Evolutionary conservation across 306 rosid species (phyloP), one percentile per base, ranked within the genome.

Genomic region (Dalbergia cochinchinensis): DNA sequence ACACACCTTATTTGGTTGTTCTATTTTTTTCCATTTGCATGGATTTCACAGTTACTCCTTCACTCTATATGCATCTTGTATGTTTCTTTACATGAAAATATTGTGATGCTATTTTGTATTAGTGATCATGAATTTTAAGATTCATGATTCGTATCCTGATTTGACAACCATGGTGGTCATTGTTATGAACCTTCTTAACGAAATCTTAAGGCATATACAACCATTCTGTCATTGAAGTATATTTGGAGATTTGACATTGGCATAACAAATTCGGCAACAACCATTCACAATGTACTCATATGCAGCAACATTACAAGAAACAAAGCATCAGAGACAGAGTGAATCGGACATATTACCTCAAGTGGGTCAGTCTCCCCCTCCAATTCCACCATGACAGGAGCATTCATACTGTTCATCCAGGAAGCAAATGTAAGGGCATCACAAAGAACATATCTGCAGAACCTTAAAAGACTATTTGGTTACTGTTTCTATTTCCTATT

Each of bases 351-450:
- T 57, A 75, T 57, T 77, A 93, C 97, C 97, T 91, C 93, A 51
- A 91, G 92, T 0, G 97, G 93, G 71, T 89, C 94, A 16, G 94
- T 91, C 81, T 91, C 98, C 14, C 98, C 94, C 81, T 91, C 93
- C 87, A 93, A 86, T 88, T 91, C 97, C 2, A 91, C 98, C 98
- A 91, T 91, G 20, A 89, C 93, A 77, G 98, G 94, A 15, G 97
- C 97, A 73, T 93, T 93, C 98, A 93, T 91, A 87, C 98, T 90
- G 93, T 41, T 33, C 77, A 79, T 22, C 69, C 69, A 78, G 34
- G 31, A 68, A 12, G 62, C 55, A 50, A 66, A 68, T 60, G 51
- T 65, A 19, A 69, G 50, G 4, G 3, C 4, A 61, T 67, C 76
- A 60, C 34, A 65, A 55, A 50, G 65, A 73, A 48, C 3, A 33